A percentile compares a stretch with the other conserved stretches of the same genome.
These are phyloP conservation scores for Parafenestella ontariensis DNA, from an alignment of 2,329 filamentous ascomycete genomes.

Conservation along the genomic window DNA sequence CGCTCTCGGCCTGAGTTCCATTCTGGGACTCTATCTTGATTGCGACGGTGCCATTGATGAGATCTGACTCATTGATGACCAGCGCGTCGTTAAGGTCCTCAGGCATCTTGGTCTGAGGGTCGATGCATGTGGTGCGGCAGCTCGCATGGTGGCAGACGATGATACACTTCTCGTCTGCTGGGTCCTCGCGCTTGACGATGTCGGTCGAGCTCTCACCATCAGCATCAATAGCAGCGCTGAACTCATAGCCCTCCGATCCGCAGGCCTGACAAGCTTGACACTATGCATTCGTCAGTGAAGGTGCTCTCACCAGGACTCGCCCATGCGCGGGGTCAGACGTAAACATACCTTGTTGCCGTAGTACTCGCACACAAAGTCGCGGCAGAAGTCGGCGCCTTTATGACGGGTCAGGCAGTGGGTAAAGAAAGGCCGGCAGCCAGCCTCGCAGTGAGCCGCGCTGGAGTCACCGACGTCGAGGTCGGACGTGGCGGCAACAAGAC, in stretches of 20 bases:
- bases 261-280: conserved; percentile 1
- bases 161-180: neutral
- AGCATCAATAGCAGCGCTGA: neutral
- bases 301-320: neutral
- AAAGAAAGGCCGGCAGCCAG: neutral
- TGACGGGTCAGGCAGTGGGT: neutral
- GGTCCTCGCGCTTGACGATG: neutral
- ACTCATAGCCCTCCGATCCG: neutral
- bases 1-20: neutral
- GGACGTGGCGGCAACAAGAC: neutral
- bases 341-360: neutral
- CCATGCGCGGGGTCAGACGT: neutral
- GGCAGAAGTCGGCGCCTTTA: neutral
- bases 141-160: neutral
- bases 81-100: neutral
- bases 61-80: conserved; percentile 3
- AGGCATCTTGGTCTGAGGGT: neutral
- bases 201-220: neutral
- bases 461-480: neutral
- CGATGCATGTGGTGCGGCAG: neutral
- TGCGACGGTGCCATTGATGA: neutral
- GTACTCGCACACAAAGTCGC: neutral
- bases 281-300: conserved; percentile 1
- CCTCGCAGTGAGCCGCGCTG: neutral
- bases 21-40: neutral